Conservation (phyloP, 1,139 yeast species). For the Scheffersomyces quercinus region DNA sequence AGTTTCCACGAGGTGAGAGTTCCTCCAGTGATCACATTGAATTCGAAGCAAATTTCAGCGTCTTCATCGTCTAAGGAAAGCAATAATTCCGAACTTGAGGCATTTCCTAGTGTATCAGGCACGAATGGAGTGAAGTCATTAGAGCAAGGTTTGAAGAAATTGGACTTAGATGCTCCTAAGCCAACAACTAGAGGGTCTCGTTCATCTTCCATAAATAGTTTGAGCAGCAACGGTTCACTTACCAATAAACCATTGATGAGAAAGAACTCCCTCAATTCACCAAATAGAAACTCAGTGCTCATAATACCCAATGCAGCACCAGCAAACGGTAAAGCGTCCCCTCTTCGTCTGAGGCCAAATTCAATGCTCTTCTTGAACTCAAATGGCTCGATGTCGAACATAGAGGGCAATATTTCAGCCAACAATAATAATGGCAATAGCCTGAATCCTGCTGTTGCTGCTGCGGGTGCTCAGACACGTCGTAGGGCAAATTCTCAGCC, state of each 20-base stretch:
- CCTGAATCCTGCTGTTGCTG: not conserved
- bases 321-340: constrained; percentile 5
- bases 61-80: not conserved
- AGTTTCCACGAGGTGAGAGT: constrained; percentile 8
- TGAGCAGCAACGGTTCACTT: constrained; percentile 13
- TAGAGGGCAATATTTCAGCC: constrained; percentile 6
- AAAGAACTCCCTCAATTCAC: constrained; percentile 20
- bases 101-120: not conserved
- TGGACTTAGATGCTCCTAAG: constrained; percentile 17
- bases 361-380: constrained; percentile 29
- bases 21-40: constrained; percentile 1
- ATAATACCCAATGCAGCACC: constrained; percentile 9
- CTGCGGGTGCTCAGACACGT: constrained; percentile 13
- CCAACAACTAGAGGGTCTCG: constrained; percentile 21
- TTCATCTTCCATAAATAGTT: constrained; percentile 21
- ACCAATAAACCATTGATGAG: constrained; percentile 9
- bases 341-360: constrained; percentile 22
- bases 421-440: too few relatives aligned
- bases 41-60: constrained; percentile 2
- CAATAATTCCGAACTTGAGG: constrained; percentile 1
- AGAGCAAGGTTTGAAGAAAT: constrained; percentile 16
- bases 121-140: constrained; percentile 4
- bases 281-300: constrained; percentile 18
- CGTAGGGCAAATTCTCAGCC: constrained; percentile 46
- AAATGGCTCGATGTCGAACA: constrained; percentile 21